Conservation (phyloP, 345 rosid genomes). For the Carallia brachiata region DNA sequence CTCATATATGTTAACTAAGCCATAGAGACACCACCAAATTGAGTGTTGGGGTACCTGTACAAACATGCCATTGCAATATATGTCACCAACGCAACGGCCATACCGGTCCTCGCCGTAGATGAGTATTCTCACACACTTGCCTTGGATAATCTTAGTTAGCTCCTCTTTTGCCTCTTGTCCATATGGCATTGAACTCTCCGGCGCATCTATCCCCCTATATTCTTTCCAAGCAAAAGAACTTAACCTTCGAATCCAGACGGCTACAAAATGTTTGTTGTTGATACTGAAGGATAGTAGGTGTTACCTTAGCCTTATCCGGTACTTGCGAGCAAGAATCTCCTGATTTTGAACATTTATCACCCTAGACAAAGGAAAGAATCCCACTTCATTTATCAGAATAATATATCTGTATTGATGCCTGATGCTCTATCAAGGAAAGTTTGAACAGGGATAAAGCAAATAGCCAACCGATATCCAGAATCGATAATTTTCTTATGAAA, state of each 20-base stretch:
- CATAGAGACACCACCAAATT: not conserved
- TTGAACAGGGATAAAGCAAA: not conserved
- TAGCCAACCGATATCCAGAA: slow-evolving; percentile 65
- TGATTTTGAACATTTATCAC: slow-evolving; percentile 40
- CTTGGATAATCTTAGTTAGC: slow-evolving; percentile 18
- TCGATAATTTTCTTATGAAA: slow-evolving; percentile 57
- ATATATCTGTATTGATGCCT: not conserved
- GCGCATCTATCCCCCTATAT: slow-evolving; percentile 88
- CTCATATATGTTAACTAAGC: too few species aligned
- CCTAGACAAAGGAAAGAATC: slow-evolving; percentile 25
- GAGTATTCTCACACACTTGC: slow-evolving; percentile 58
- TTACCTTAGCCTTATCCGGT: slow-evolving; percentile 68
- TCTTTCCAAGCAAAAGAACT: slow-evolving; percentile 13
- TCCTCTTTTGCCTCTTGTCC: slow-evolving; percentile 75
- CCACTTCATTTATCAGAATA: not conserved
- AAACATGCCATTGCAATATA: slow-evolving; percentile 67
- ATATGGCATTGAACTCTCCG: slow-evolving; percentile 67
- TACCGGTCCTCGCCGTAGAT: slow-evolving; percentile 68
- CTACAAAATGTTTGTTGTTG: not conserved
- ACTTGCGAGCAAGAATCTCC: slow-evolving; percentile 73
- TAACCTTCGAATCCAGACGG: not conserved
- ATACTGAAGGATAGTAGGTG: not conserved
- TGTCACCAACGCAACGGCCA: slow-evolving; percentile 67
- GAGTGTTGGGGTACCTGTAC: slow-evolving; percentile 40
- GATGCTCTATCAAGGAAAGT: too few species aligned